Base-by-base conservation (phyloP, 2,329 filamentous ascomycete genomes). In the Sclerotinia minor region DNA sequence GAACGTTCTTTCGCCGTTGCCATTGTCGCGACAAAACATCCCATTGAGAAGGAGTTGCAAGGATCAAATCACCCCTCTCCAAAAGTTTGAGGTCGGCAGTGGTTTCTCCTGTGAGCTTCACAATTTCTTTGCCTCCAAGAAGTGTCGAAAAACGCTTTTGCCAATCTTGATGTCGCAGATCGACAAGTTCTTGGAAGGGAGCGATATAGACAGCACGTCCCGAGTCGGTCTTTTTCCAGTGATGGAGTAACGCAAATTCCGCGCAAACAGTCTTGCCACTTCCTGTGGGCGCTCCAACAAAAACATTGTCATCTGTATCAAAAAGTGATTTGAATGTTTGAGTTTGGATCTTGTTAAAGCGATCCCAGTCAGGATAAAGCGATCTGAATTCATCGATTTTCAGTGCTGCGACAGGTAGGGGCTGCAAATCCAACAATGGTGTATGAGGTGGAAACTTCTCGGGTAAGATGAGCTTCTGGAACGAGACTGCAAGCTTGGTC, bases 231-330 rank as follows among this genome's bases (percentile, higher is more conserved):
- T 89, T 88, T 2, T 88, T 84, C 94, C 95, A 99, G 78, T 97
- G 92, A 66, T 90, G 89, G 35, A 99, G 82, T 61, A 99, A 83
- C 8, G 95, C 91, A 79, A 99, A 95, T 78, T 99, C 95, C 2
- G 95, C 95, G 76, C 95, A 98, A 2, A 97, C 89, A 1, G 95
- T 98, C 84, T 99, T 99, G 69, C 95, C 95, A 77, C 92, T 97
- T 54, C 95, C 94, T 11, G 94, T 94, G 1, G 95, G 90, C n/a
- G 94, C 90, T 57, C 92, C 94, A 71, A 99, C 82, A 71, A 99
- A 92, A 29, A 97, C 93, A 75, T 96, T 98, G 74, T 98, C 92
- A 77, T 98, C 92, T 0, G 92, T 91, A 59, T 91, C 89, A 77
- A 92, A 98, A 0, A 99, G 82, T 1, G 94, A 93, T 77, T 97